These are phyloP conservation scores for Phaeophleospora eucalypticola DNA, from an alignment of 2,329 filamentous ascomycete genomes.

Conservation along the genomic window DNA sequence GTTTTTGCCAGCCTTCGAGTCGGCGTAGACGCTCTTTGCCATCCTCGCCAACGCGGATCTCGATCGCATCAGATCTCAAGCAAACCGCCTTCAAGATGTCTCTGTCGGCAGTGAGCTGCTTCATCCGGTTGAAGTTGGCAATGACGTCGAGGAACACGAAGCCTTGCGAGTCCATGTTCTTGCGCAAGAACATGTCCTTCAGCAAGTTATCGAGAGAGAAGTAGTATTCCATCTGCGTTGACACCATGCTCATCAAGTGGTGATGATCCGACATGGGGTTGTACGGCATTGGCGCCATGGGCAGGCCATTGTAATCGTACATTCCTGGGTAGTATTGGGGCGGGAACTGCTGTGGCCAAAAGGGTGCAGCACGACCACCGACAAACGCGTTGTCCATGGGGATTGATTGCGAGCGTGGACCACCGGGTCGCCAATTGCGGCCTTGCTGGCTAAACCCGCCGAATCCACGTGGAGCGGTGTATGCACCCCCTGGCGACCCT, in stretches of 20 bases:
- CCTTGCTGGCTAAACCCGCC: slow-evolving; percentile 30
- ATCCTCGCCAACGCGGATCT: slow-evolving; percentile 71
- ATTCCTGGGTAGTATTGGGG: slow-evolving; percentile 49
- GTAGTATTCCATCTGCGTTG: slow-evolving; percentile 75
- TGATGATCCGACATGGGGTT: slow-evolving; percentile 56
- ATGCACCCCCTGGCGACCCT: slow-evolving; percentile 28
- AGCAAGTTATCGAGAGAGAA: slow-evolving; percentile 94
- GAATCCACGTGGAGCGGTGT: slow-evolving; percentile 26
- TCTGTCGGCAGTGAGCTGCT: slow-evolving; percentile 65
- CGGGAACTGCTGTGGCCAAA: slow-evolving; percentile 34
- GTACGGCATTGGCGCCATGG: slow-evolving; percentile 50
- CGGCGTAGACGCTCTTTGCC: slow-evolving; percentile 73
- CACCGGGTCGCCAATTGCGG: slow-evolving; percentile 46
- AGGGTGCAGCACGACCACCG: slow-evolving; percentile 28
- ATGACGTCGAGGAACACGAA: slow-evolving; percentile 80
- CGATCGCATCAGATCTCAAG: slow-evolving; percentile 66
- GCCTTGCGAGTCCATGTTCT: slow-evolving; percentile 91
- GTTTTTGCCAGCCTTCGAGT: slow-evolving; percentile 72
- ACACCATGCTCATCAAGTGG: slow-evolving; percentile 55
- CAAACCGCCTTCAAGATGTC: slow-evolving; percentile 72
- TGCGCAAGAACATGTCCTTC: slow-evolving; percentile 85
- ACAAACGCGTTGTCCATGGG: slow-evolving; percentile 52
- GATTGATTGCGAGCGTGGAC: slow-evolving; percentile 59
- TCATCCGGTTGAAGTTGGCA: slow-evolving; percentile 80
- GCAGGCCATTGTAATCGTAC: slow-evolving; percentile 28